Percentiles rank a stretch among this genome's conserved stretches.
These are phyloP conservation scores for Heimioporus sp. DNA, from an alignment of 768 basidiomycete genomes.

Conservation along the genomic window DNA sequence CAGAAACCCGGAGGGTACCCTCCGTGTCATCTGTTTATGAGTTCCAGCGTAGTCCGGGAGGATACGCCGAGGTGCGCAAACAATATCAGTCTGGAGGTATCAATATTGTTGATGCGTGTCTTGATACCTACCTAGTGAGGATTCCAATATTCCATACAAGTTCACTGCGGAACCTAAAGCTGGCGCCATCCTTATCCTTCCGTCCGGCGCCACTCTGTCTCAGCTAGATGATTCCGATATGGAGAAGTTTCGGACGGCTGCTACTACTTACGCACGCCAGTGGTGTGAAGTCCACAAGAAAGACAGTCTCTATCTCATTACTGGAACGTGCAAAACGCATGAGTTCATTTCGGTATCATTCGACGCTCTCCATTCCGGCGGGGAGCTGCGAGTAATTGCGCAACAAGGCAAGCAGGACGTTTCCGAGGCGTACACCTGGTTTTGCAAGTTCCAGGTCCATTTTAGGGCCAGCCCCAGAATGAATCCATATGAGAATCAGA, in stretches of 20 bases:
- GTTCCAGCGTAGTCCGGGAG: too few species aligned
- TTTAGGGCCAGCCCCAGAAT: background rate
- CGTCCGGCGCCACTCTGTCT: background rate
- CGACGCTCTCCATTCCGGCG: background rate
- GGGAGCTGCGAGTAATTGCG: background rate
- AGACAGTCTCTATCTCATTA: constrained; percentile 4
- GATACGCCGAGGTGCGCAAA: background rate
- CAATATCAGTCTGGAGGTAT: background rate
- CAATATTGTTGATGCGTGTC: too few species aligned
- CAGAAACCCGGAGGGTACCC: too few species aligned
- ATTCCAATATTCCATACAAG: background rate
- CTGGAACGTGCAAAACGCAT: background rate
- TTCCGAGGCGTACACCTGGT: background rate
- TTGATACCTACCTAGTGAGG: too few species aligned
- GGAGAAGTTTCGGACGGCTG: background rate
- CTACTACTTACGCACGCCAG: background rate
- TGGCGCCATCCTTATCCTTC: constrained; percentile 6
- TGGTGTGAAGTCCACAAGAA: background rate
- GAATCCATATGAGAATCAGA: constrained; percentile 4
- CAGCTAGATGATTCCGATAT: background rate
- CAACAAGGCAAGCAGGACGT: background rate
- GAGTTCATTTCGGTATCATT: constrained; percentile 1
- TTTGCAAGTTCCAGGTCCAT: background rate
- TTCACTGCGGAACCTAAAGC: background rate
- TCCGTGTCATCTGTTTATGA: too few species aligned